A percentile compares a stretch with the other conserved stretches of the same genome.
Evolutionary conservation across 2,329 filamentous ascomycete genomes (phyloP).

Genomic region (Nemania serpens): DNA sequence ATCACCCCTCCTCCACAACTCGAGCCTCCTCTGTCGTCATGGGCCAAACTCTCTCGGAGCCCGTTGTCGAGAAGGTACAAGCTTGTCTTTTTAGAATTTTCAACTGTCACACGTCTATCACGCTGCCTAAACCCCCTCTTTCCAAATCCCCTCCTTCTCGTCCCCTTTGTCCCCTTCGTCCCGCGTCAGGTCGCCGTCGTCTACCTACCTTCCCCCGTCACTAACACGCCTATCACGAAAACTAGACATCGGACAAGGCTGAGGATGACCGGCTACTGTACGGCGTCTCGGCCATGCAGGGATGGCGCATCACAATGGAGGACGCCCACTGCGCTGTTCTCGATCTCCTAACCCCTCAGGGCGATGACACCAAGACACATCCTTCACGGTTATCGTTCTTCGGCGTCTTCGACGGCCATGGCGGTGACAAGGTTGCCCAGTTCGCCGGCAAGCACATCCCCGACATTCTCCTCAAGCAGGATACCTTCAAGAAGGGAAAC

Average conservation of each 20-base stretch:
- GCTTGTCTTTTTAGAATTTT: conserved; percentile 29
- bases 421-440: conserved; percentile 92
- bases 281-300: conserved; percentile 98
- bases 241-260: conserved; percentile 82
- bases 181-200: too few species aligned
- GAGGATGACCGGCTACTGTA: conserved; percentile 92
- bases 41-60: conserved; percentile 99
- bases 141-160: background rate
- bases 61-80: conserved; percentile 95
- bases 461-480: conserved; percentile 92
- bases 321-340: conserved; percentile 91
- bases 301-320: conserved; percentile 99
- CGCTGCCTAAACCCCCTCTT: too few species aligned
- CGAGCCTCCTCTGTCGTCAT: conserved; percentile 58
- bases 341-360: conserved; percentile 70
- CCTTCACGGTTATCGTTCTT: conserved; percentile 88
- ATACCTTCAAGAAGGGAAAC: conserved; percentile 87
- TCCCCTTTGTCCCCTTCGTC: background rate
- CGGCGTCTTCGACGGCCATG: conserved; percentile 96
- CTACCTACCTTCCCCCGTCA: background rate
- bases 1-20: background rate
- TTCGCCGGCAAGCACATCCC: conserved; percentile 93
- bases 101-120: too few species aligned
- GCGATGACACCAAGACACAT: conserved; percentile 64
- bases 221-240: conserved; percentile 18